Base-by-base conservation (phyloP, 495 filamentous ascomycete genomes). In the Cladorrhinum samala region DNA sequence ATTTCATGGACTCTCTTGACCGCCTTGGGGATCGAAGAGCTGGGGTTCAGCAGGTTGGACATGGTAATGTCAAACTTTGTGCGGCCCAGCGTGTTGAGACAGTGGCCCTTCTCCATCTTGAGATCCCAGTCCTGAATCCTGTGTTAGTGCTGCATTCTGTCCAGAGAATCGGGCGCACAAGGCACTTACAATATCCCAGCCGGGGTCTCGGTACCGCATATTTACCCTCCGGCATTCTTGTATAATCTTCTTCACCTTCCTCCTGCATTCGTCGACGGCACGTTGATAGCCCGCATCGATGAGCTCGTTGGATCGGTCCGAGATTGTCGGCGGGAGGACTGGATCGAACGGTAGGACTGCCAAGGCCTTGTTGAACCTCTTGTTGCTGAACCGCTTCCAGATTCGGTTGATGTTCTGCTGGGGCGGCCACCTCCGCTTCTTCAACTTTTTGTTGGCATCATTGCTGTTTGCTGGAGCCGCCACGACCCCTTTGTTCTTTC, bases 131-230 rank as follows among this genome's bases (percentile, higher is more conserved):
- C 75, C 75, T 77, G 56, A 37, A 41, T 36, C 36, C 13, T n/a
- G 17, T 0, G 46, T 55, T 45, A 55, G 52, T 40, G n/a, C n/a
- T n/a, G n/a, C n/a, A n/a, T n/a, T n/a, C n/a, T n/a, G n/a, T n/a
- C n/a, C n/a, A n/a, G n/a, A n/a, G n/a, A 5, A 20, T 43, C 27
- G 24, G 17, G 5, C 25, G 37, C 21, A 16, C 9, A 30, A 18
- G 17, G 40, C 47, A 71, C 65, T 78, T 72, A 80, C 87, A 76
- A 67, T 80, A 68, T 97, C 89, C 65, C 94, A 96, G 58, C 91
- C 83, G 9, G 85, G 82, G 69, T 97, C 92, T 13, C 87, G 81
- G 59, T 96, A 97, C 60, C 91, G 91, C 65, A 87, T 87, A 59
- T 97, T 96, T 23, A 94, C 77, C 16, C 88, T 77, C 55, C 80